A percentile compares a stretch with the other conserved stretches of the same genome.
These are phyloP conservation scores for Cryptosporidium ryanae DNA, from an alignment of 169 alveolate species.

Conservation along the genomic window DNA sequence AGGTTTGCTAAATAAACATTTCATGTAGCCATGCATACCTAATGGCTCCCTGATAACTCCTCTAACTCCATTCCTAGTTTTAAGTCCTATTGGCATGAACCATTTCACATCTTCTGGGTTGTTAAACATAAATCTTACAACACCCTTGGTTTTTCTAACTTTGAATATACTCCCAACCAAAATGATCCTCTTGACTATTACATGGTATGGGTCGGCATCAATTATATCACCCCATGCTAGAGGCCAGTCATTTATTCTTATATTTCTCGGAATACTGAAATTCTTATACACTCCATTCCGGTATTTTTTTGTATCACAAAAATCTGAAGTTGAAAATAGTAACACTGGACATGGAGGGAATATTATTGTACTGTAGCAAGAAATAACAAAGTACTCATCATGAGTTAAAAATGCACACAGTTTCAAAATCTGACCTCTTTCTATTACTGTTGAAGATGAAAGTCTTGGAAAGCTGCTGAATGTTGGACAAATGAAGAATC, in stretches of 20 bases:
- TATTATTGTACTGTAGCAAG: conserved; percentile 79
- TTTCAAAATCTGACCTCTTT: conserved; percentile 80
- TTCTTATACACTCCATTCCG: conserved; percentile 20
- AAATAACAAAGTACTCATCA: conserved; percentile 78
- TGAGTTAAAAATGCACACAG: conserved; percentile 78
- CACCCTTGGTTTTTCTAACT: conserved; percentile 86
- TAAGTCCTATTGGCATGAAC: conserved; percentile 89
- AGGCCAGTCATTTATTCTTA: conserved; percentile 73
- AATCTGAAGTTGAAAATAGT: conserved; percentile 76
- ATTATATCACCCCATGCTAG: conserved; percentile 82
- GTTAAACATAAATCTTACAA: conserved; percentile 90
- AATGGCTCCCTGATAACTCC: conserved; percentile 88
- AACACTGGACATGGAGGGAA: conserved; percentile 84
- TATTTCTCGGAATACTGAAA: background rate
- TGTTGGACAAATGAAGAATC: conserved; percentile 82
- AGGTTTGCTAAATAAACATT: conserved; percentile 87
- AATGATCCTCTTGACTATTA: conserved; percentile 86
- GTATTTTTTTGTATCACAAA: conserved; percentile 1
- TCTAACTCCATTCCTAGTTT: conserved; percentile 87
- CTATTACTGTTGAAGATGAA: conserved; percentile 76
- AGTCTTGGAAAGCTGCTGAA: conserved; percentile 48
- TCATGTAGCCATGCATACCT: conserved; percentile 93
- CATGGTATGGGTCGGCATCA: conserved; percentile 83
- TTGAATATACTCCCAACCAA: conserved; percentile 89
- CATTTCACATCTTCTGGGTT: conserved; percentile 88